phyloP scores from a whole-genome alignment of 805 yeast species.

The Saccharomyces kudriavzevii region DNA sequence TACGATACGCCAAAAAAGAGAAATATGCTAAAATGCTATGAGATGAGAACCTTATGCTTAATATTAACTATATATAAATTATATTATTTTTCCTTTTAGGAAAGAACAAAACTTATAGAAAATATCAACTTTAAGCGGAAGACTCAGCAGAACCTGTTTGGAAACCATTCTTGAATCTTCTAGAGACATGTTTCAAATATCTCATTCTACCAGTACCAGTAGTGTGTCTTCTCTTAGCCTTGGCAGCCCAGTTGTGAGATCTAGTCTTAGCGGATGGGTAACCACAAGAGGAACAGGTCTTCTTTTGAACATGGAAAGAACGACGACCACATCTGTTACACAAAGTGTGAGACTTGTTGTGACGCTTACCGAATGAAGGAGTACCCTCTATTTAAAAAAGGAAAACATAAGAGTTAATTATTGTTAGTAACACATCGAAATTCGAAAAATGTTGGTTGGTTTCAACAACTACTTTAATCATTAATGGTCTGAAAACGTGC shows the following conservation, averaged over 20 bases:
- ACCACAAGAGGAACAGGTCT: slow-evolving; percentile 97
- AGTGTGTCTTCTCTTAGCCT: slow-evolving; percentile 99
- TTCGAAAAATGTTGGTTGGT: not conserved
- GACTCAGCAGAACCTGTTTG: slow-evolving; percentile 68
- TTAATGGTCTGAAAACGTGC: too few species aligned
- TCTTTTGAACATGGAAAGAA: slow-evolving; percentile 98
- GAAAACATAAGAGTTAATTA: slow-evolving; percentile 5
- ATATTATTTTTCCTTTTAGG: slow-evolving; percentile 1
- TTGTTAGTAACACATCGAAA: slow-evolving; percentile 28
- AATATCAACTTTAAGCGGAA: slow-evolving; percentile 42
- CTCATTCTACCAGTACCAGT: slow-evolving; percentile 99
- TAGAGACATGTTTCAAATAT: slow-evolving; percentile 91
- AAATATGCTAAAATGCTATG: slow-evolving; percentile 3
- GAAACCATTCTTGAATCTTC: slow-evolving; percentile 99
- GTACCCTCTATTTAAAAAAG: slow-evolving; percentile 74
- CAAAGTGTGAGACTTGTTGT: slow-evolving; percentile 98
- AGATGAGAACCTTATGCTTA: slow-evolving; percentile 1
- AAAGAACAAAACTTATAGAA: slow-evolving; percentile 5
- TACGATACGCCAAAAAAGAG: slow-evolving; percentile 2
- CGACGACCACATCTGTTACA: slow-evolving; percentile 99
- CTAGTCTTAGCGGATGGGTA: slow-evolving; percentile 99
- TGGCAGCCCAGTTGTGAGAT: slow-evolving; percentile 98
- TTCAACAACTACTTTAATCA: not conserved
- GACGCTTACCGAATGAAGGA: slow-evolving; percentile 99
- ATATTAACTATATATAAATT: slow-evolving; percentile 1